Conservation (phyloP, 257 asterid genomes). For the Plantago ovata region DNA sequence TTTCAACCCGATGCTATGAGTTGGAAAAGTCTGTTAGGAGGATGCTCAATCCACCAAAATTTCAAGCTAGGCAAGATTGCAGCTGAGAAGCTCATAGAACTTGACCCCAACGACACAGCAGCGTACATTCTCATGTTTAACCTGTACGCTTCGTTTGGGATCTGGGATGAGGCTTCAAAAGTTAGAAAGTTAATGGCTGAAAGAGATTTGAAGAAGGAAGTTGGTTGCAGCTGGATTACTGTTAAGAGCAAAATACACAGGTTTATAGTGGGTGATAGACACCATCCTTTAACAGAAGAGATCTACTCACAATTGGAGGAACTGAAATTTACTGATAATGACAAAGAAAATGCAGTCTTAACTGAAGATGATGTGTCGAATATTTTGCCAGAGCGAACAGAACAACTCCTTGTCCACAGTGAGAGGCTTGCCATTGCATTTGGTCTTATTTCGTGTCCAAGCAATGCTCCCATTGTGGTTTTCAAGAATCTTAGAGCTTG, state of each 20-base stretch:
- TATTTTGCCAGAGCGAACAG: slow-evolving; percentile 31
- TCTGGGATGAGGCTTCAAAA: slow-evolving; percentile 71
- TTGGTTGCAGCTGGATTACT: slow-evolving; percentile 64
- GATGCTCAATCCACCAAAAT: slow-evolving; percentile 53
- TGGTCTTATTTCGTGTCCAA: slow-evolving; percentile 41
- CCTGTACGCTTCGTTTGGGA: slow-evolving; percentile 52
- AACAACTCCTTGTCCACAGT: slow-evolving; percentile 48
- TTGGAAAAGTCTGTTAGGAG: slow-evolving; percentile 76
- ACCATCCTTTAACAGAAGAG: slow-evolving; percentile 41
- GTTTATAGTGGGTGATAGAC: slow-evolving; percentile 51
- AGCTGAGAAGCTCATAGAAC: slow-evolving; percentile 52
- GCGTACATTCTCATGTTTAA: slow-evolving; percentile 64
- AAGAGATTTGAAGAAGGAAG: slow-evolving; percentile 61
- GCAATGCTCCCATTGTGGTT: slow-evolving; percentile 29
- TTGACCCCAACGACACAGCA: slow-evolving; percentile 72
- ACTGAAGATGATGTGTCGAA: slow-evolving; percentile 23
- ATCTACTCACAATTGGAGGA: slow-evolving; percentile 44
- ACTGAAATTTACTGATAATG: slow-evolving; percentile 12
- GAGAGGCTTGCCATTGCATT: slow-evolving; percentile 65
- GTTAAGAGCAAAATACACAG: slow-evolving; percentile 37
- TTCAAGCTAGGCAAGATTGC: slow-evolving; percentile 50
- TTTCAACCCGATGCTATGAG: slow-evolving; percentile 53
- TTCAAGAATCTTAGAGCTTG: slow-evolving; percentile 66
- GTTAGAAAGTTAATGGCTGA: slow-evolving; percentile 53
- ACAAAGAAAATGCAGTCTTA: slow-evolving; percentile 15